Conservation (phyloP, 2,329 filamentous ascomycete genomes). For the Orbilia javanica region DNA sequence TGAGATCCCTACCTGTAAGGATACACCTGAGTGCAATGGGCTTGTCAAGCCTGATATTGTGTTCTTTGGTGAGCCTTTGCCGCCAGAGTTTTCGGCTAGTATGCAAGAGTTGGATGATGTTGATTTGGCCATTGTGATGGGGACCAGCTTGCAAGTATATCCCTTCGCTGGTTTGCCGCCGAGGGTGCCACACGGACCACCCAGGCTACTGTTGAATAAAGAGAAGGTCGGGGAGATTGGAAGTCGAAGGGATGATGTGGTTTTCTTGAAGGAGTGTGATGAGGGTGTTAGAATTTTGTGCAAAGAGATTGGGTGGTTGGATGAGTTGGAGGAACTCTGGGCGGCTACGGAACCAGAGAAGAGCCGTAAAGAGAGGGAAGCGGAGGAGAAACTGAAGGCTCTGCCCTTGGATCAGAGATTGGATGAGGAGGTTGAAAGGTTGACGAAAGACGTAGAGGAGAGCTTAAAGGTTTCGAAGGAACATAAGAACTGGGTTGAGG, state of each 20-base stretch:
- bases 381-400: conserved; percentile 45
- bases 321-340: conserved; percentile 85
- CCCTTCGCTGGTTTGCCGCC: conserved; percentile 87
- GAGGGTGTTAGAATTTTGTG: conserved; percentile 82
- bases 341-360: conserved; percentile 64
- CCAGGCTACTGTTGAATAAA: conserved; percentile 87
- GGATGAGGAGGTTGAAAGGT: conserved; percentile 64
- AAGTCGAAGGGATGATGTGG: conserved; percentile 82
- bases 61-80: conserved; percentile 86
- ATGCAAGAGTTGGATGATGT: conserved; percentile 72
- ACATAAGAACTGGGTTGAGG: conserved; percentile 42
- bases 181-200: conserved; percentile 73
- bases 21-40: conserved; percentile 73
- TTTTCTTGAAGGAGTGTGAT: conserved; percentile 86
- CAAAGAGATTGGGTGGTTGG: conserved; percentile 82
- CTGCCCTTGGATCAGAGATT: conserved; percentile 58
- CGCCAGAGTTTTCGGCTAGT: conserved; percentile 74
- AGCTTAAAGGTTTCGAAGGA: conserved; percentile 60
- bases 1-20: conserved; percentile 43
- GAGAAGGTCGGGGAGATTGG: conserved; percentile 86
- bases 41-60: conserved; percentile 95
- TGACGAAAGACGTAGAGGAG: conserved; percentile 64
- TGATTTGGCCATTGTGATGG: conserved; percentile 86
- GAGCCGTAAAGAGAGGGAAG: conserved; percentile 68
- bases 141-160: conserved; percentile 87